phyloP scores from a whole-genome alignment of 176 grass and related monocot genomes.

The Bolboschoenus planiculmis region DNA sequence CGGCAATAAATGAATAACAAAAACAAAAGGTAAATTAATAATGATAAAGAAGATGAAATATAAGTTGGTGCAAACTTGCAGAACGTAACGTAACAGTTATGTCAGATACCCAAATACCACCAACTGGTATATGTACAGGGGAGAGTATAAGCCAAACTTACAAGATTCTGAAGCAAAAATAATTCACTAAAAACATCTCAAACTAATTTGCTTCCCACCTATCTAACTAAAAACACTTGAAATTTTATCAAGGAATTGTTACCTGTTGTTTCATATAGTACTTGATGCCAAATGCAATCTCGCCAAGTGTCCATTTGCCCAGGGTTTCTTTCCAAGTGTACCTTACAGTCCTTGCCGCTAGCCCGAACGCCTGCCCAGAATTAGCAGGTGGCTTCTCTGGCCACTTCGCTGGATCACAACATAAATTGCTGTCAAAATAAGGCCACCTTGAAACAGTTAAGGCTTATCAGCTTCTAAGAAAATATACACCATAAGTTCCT shows the following conservation, averaged over 20 bases:
- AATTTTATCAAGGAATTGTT: not conserved
- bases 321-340: slow-evolving; percentile 69
- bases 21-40: no score
- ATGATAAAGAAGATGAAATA: not conserved
- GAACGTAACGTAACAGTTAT: not conserved
- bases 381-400: slow-evolving; percentile 45
- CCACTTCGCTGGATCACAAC: slow-evolving; percentile 26
- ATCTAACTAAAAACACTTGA: not conserved
- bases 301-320: slow-evolving; percentile 77
- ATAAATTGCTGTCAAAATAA: not conserved
- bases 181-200: not conserved
- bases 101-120: slow-evolving; percentile 2
- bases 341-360: slow-evolving; percentile 39
- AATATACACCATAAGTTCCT: not conserved
- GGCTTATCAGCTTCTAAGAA: not conserved
- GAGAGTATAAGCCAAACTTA: not conserved
- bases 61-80: not conserved
- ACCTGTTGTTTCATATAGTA: slow-evolving; percentile 84
- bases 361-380: slow-evolving; percentile 37
- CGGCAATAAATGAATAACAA: no score
- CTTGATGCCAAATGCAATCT: slow-evolving; percentile 84
- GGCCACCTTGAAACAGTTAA: not conserved
- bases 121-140: not conserved
- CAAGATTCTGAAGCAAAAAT: not conserved
- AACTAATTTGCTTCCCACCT: not conserved